Evolutionary conservation across 116 monocot species (phyloP).

Genomic region (Papilionanthe hybrid): DNA sequence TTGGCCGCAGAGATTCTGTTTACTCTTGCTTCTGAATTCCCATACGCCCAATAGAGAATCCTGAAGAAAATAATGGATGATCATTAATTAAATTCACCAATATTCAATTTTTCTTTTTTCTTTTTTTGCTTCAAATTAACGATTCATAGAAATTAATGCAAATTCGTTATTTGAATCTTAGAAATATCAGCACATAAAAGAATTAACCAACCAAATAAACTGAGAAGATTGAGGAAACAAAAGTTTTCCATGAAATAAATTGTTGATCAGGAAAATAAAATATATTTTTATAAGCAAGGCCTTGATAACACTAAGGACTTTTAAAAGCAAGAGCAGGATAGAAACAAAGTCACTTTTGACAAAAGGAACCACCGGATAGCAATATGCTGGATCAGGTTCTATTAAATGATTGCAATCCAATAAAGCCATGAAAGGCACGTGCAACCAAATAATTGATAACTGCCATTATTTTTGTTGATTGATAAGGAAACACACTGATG

Average conservation of each 20-base stretch:
- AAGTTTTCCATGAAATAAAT: not conserved
- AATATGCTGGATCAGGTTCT: not conserved
- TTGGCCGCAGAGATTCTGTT: conserved; percentile 26
- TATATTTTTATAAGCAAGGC: too few relatives aligned
- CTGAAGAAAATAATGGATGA: conserved; percentile 11
- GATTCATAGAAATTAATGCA: too few relatives aligned
- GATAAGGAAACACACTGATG: too few relatives aligned
- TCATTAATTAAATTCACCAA: not conserved
- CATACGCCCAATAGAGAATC: conserved; percentile 38
- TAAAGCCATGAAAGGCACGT: not conserved
- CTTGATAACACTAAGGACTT: too few relatives aligned
- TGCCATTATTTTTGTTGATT: too few relatives aligned
- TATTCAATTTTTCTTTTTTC: not conserved
- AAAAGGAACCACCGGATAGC: not conserved
- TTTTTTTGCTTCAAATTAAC: not conserved
- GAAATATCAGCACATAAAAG: not conserved
- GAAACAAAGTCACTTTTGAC: too few relatives aligned
- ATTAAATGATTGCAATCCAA: not conserved
- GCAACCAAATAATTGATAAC: too few relatives aligned
- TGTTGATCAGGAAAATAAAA: too few relatives aligned
- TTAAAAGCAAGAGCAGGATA: too few relatives aligned
- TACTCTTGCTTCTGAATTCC: conserved; percentile 69
- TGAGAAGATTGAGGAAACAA: conserved; percentile 4
- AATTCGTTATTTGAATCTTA: not conserved
- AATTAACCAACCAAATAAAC: not conserved